Percentiles rank a stretch among this genome's conserved stretches.
These are phyloP conservation scores for Aureoboletus auriporus DNA, from an alignment of 768 basidiomycete genomes.

Conservation along the genomic window DNA sequence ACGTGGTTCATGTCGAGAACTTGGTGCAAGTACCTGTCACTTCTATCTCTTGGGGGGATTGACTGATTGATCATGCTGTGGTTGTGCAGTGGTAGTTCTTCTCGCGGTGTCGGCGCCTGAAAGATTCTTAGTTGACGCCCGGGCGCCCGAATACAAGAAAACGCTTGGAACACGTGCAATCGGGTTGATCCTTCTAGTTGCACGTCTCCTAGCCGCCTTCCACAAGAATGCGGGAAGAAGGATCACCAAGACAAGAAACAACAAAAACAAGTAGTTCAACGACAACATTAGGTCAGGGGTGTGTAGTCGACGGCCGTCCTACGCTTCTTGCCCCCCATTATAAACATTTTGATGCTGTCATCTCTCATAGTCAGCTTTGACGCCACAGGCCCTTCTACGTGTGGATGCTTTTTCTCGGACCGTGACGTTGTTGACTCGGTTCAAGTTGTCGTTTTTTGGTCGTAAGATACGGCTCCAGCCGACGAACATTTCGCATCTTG, in stretches of 20 bases:
- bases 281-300: conserved; percentile 9
- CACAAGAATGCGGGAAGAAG: not conserved
- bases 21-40: conserved; percentile 12
- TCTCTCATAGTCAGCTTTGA: not conserved
- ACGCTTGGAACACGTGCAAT: conserved; percentile 14
- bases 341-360: conserved; percentile 4
- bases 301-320: not conserved
- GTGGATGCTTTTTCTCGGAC: too few species aligned
- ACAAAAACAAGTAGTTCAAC: conserved; percentile 12
- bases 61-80: conserved; percentile 2
- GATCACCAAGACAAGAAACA: conserved; percentile 11
- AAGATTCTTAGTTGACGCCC: conserved; percentile 3
- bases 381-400: not conserved
- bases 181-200: not conserved
- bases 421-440: too few species aligned
- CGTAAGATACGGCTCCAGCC: too few species aligned
- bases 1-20: not conserved
- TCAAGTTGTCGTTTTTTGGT: too few species aligned
- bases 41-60: conserved; percentile 1
- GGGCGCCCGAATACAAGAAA: not conserved
- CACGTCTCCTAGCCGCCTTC: not conserved
- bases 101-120: conserved; percentile 5
- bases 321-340: conserved; percentile 3
- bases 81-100: too few species aligned
- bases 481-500: too few species aligned